These are phyloP conservation scores for Candida nitratophila DNA, from an alignment of 805 yeast species.

Conservation along the genomic window DNA sequence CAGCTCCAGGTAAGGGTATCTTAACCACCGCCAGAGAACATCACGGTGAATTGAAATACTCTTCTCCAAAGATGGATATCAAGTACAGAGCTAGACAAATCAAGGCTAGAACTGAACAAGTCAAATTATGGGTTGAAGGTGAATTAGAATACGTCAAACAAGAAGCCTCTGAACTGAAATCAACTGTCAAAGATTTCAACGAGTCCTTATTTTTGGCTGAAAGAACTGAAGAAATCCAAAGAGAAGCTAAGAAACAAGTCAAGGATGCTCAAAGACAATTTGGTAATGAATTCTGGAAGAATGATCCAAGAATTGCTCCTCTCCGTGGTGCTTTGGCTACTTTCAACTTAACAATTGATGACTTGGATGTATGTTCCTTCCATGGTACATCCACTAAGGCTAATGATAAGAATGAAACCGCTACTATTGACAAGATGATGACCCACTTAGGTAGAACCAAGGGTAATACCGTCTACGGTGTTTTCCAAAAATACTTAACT, in stretches of 20 bases:
- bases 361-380: constrained; percentile 94
- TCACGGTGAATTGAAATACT: constrained; percentile 71
- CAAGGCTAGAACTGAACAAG: constrained; percentile 66
- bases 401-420: constrained; percentile 96
- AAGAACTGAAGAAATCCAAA: constrained; percentile 79
- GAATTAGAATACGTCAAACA: constrained; percentile 67
- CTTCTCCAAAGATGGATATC: constrained; percentile 76
- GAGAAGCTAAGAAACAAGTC: constrained; percentile 80
- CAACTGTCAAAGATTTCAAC: constrained; percentile 43
- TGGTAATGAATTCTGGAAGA: constrained; percentile 91
- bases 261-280: constrained; percentile 86
- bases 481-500: constrained; percentile 97
- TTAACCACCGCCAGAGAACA: constrained; percentile 96
- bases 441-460: constrained; percentile 90
- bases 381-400: constrained; percentile 99
- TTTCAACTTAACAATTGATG: constrained; percentile 89
- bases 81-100: constrained; percentile 92
- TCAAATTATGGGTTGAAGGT: constrained; percentile 76
- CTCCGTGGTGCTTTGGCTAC: constrained; percentile 95
- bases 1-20: constrained; percentile 99
- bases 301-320: constrained; percentile 93
- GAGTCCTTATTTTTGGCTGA: constrained; percentile 59
- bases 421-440: constrained; percentile 88
- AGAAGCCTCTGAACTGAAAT: constrained; percentile 53
- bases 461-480: constrained; percentile 97